Base-by-base conservation (phyloP, 2,329 filamentous ascomycete species). In the Colletotrichum cereale region DNA sequence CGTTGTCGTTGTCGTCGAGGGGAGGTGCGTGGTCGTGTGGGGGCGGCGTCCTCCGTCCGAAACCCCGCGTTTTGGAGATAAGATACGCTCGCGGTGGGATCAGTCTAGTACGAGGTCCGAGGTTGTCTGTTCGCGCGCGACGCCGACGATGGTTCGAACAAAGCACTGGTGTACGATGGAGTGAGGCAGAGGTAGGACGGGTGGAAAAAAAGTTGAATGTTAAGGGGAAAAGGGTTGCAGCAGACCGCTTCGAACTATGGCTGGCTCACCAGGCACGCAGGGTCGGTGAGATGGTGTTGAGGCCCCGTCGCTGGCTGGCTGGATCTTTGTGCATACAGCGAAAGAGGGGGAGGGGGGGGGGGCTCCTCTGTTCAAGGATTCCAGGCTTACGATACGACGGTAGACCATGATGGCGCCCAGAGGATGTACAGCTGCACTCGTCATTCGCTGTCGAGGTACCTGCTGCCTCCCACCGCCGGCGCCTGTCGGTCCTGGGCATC, bases 21-120 rank as follows among this genome's bases (percentile, higher is more conserved):
- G 68, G 47, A 64, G 40, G 58, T 72, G 65, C 58, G 38, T 72
- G 40, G 65, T 53, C 68, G 57, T 60, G 14, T 63, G 65, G 69
- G 69, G 68, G 44, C 24, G 56, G 36, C 68, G 61, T 68, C 65
- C 58, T 68, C 65, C 68, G 69, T 72, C 66, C 66, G 65, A 72
- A 64, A 69, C 69, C 69, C 69, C 66, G 69, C 69, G 69, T 69
- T 72, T 71, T 62, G 44, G 58, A 72, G 69, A 72, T 72, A 69
- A 72, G 69, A 69, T 69, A 60, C 52, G 69, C 65, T 68, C 57
- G 65, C 40, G 7, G 55, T 52, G 60, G n/a, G 69, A 69, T 72
- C 48, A 55, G 29, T 60, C 38, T 72, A 64, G 53, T 47, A 60
- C 47, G 69, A 57, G 60, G 69, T 69, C 69, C 58, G 65, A 72